Base-by-base conservation (phyloP, 2,329 filamentous ascomycete genomes). In the Talaromyces atroroseus region DNA sequence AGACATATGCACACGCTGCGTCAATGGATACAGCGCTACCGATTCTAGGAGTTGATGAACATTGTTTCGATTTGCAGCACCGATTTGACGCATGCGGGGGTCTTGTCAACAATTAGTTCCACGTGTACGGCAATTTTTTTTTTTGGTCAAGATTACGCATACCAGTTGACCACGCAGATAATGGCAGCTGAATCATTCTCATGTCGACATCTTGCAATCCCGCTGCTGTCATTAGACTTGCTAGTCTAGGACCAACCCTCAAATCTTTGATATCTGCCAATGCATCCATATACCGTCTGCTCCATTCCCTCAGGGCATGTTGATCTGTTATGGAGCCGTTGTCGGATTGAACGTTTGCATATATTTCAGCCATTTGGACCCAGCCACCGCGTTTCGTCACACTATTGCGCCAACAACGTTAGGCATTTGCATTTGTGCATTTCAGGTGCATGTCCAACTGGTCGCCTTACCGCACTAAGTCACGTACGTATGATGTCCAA, bases 291-390 rank as follows among this genome's bases (percentile, higher is more conserved):
- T 89, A 88, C 54, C 76, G 76, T 52, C 78, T 78, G 49, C 86
- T 90, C 87, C 87, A 90, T 61, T 81, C 68, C 56, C 76, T 70
- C 52, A 91, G 76, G 1, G 84, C 86, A 67, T 88, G 82, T 52
- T 80, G 80, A 51, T 85, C 80, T 11, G 83, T 85, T 63, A 94
- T 74, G n/a, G 83, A 84, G 5, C 90, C 90, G 64, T 89, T 95
- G 63, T 92, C 85, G 0, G 90, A 95, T 69, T 95, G 92, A 24
- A 89, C 85, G 61, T 90, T 90, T 70, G 86, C 87, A 66, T 95
- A 90, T 64, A 92, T 82, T 67, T 96, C 92, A n/a, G 89, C 82
- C 80, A 95, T 86, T 67, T 96, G 90, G 58, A 88, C 81, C 90
- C 90, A 96, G 1, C 92, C 91, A 2, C 86, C 87, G 5, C 85